Conservation (phyloP, 306 rosid species). For the Vicia sativa region DNA sequence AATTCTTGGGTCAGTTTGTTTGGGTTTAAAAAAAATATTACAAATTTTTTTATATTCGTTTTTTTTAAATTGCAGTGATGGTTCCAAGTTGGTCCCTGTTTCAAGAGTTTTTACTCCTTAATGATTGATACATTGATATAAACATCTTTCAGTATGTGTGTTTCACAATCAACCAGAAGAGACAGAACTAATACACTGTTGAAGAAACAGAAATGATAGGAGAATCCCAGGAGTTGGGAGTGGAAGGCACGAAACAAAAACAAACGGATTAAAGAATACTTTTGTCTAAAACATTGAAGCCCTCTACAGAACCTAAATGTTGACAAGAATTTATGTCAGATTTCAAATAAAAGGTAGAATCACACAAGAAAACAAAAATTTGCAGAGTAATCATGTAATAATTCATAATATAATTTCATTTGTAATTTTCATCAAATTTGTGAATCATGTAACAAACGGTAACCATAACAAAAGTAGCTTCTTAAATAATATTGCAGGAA, state of each 20-base stretch:
- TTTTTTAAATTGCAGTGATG: too few species aligned
- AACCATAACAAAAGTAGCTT: neutral
- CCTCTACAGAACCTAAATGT: neutral
- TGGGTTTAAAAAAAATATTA: too few species aligned
- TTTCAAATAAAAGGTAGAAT: slow-evolving; percentile 6
- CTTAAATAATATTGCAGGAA: neutral
- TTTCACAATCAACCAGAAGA: neutral
- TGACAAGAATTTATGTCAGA: slow-evolving; percentile 18
- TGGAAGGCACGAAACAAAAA: neutral
- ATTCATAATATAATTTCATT: slow-evolving; percentile 6
- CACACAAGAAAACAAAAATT: slow-evolving; percentile 16
- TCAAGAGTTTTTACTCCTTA: too few species aligned
- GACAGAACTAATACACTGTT: neutral
- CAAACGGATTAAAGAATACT: neutral
- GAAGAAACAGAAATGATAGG: neutral
- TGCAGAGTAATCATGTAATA: neutral
- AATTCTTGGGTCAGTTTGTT: too few species aligned
- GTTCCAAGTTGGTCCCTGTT: too few species aligned
- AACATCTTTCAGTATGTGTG: neutral
- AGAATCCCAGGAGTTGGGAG: too few species aligned
- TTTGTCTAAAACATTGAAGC: neutral
- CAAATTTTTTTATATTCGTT: too few species aligned
- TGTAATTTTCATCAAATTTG: slow-evolving; percentile 11
- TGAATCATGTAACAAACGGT: slow-evolving; percentile 32
- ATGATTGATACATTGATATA: too few species aligned